Conservation (phyloP, 208 protist genomes). For the Leishmania arabica region DNA sequence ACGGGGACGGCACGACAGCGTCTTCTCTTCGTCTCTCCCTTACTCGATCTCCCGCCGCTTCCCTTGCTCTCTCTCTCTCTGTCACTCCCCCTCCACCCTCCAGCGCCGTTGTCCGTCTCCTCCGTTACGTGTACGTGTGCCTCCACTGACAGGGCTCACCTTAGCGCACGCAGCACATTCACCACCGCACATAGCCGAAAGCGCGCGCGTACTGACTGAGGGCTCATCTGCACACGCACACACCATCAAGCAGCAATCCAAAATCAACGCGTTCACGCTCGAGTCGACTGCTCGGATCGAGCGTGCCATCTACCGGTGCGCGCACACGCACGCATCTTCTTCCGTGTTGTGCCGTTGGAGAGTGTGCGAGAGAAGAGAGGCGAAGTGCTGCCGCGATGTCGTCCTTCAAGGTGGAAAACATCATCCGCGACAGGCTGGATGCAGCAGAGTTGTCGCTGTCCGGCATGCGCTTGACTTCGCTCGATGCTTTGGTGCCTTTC, state of each 20-base stretch:
- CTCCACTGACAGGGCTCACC: background rate
- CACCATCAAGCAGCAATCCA: background rate
- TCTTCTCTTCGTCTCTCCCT: background rate
- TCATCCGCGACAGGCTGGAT: slow-evolving; percentile 27
- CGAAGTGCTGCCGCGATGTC: slow-evolving; percentile 13
- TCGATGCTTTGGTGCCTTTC: slow-evolving; percentile 52
- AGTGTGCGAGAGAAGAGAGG: background rate
- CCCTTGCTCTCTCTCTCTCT: background rate
- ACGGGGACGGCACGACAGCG: background rate
- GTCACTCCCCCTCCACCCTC: background rate
- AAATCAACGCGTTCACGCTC: background rate
- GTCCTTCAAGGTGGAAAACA: slow-evolving; percentile 23
- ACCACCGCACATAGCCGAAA: too few species aligned
- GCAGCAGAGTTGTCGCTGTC: slow-evolving; percentile 44
- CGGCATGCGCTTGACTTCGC: slow-evolving; percentile 39
- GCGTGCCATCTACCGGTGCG: background rate
- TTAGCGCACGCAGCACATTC: background rate
- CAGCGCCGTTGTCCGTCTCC: background rate
- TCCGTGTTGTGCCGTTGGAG: background rate
- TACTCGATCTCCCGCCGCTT: background rate
- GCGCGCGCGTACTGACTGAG: background rate
- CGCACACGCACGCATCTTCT: background rate
- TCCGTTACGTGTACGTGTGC: background rate
- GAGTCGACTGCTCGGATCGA: background rate
- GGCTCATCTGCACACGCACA: background rate